Evolutionary conservation across 2,329 filamentous ascomycete genomes (phyloP).

Genomic region (Amylocarpus encephaloides): DNA sequence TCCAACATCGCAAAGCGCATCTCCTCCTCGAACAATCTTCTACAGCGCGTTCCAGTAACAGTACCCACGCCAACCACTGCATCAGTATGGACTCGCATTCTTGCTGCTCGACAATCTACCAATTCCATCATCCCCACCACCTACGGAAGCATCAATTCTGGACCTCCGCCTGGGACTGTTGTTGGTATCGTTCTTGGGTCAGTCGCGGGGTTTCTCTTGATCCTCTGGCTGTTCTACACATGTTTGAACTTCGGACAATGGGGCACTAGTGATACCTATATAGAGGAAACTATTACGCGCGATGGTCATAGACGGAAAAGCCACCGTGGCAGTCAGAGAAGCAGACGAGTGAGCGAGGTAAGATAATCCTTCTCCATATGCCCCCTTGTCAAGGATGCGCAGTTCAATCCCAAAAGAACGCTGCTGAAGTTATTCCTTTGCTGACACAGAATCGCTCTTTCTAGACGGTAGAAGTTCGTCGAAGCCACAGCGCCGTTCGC

Average conservation of each 20-base stretch:
- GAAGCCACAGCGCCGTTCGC: conserved; percentile 16
- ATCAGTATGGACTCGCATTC: conserved; percentile 3
- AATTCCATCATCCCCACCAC: conserved; percentile 50
- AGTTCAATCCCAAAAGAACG: neutral
- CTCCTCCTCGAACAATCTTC: neutral
- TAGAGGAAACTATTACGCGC: conserved; percentile 16
- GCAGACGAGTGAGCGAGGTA: conserved; percentile 18
- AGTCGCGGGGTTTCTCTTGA: conserved; percentile 45
- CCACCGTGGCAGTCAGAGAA: conserved; percentile 15
- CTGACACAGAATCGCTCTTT: neutral
- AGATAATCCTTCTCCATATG: neutral
- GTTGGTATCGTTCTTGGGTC: conserved; percentile 53
- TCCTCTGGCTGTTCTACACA: conserved; percentile 45
- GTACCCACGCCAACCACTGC: neutral
- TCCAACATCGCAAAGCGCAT: conserved; percentile 6
- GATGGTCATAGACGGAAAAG: conserved; percentile 14
- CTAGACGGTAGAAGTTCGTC: conserved; percentile 26
- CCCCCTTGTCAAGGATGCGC: neutral
- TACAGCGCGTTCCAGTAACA: conserved; percentile 2
- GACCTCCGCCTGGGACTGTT: conserved; percentile 50
- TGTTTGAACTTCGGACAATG: conserved; percentile 20
- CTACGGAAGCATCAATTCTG: conserved; percentile 47
- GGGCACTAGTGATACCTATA: conserved; percentile 10
- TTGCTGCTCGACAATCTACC: conserved; percentile 22
- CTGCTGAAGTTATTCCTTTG: neutral